phyloP scores from a whole-genome alignment of 257 asterid species.

The Primulina tabacum region DNA sequence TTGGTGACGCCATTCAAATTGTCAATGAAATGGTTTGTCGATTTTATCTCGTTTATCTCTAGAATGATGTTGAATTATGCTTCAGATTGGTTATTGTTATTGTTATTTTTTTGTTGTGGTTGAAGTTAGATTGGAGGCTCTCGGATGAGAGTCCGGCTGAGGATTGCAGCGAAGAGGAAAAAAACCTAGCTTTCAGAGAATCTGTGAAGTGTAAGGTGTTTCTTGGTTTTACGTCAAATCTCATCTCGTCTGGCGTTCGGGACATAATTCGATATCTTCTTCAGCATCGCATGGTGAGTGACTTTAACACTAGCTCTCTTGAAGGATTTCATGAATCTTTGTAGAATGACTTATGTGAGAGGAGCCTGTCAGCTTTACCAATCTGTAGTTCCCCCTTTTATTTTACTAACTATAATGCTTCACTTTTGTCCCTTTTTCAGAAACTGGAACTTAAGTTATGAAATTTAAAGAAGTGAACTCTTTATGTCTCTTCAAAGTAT shows the following conservation, averaged over 20 bases:
- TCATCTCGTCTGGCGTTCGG: slow-evolving; percentile 85
- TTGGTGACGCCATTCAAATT: slow-evolving; percentile 82
- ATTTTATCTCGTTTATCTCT: too few species aligned
- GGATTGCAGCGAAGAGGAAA: slow-evolving; percentile 69
- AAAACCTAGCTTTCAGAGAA: slow-evolving; percentile 48
- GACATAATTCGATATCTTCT: slow-evolving; percentile 73
- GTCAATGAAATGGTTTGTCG: slow-evolving; percentile 79
- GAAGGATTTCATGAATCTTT: too few species aligned
- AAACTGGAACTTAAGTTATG: background rate
- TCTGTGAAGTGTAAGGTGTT: slow-evolving; percentile 80
- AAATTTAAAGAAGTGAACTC: too few species aligned
- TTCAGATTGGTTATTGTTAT: slow-evolving; percentile 19
- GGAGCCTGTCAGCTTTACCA: too few species aligned
- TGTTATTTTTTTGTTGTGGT: slow-evolving; percentile 28
- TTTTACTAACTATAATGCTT: too few species aligned
- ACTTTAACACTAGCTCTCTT: too few species aligned
- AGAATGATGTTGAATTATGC: slow-evolving; percentile 4
- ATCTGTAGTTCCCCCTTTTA: too few species aligned
- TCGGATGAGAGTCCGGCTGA: slow-evolving; percentile 64
- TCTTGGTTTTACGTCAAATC: slow-evolving; percentile 90
- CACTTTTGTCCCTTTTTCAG: background rate
- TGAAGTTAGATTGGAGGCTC: slow-evolving; percentile 97
- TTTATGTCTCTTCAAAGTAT: background rate
- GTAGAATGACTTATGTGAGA: too few species aligned
- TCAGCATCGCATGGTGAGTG: slow-evolving; percentile 84